Evolutionary conservation across 1,284 basidiomycete species (phyloP).

Genomic region (Vanrija sp.): DNA sequence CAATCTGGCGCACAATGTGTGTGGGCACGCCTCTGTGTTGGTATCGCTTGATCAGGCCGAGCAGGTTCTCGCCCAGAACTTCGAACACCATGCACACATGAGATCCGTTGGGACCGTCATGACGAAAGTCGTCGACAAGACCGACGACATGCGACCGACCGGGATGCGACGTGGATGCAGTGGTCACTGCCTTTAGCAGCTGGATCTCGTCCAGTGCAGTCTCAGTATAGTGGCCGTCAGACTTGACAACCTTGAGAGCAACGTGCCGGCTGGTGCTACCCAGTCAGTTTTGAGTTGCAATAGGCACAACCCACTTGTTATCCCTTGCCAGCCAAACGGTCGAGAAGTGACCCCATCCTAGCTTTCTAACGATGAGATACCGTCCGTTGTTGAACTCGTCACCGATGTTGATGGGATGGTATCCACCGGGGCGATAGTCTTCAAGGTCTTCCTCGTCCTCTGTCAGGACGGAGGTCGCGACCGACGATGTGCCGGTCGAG

Average conservation of each 20-base stretch:
- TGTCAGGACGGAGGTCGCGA: slow-evolving; percentile 45
- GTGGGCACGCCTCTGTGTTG: slow-evolving; percentile 86
- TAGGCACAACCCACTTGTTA: slow-evolving; percentile 60
- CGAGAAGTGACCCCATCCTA: slow-evolving; percentile 97
- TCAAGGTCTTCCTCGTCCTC: slow-evolving; percentile 51
- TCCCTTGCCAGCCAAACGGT: slow-evolving; percentile 91
- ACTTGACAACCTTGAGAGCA: slow-evolving; percentile 98
- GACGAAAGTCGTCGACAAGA: slow-evolving; percentile 94
- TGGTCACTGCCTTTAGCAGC: slow-evolving; percentile 89
- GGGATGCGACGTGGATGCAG: slow-evolving; percentile 64
- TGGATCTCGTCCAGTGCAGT: slow-evolving; percentile 99
- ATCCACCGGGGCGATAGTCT: slow-evolving; percentile 86
- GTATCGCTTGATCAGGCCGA: slow-evolving; percentile 90
- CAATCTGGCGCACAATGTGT: slow-evolving; percentile 90
- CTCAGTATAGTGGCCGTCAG: slow-evolving; percentile 93
- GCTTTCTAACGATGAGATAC: slow-evolving; percentile 88
- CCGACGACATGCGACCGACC: slow-evolving; percentile 71
- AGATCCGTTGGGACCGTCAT: slow-evolving; percentile 91
- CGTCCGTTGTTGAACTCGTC: slow-evolving; percentile 83
- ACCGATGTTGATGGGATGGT: slow-evolving; percentile 94
- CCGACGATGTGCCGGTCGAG: slow-evolving; percentile 32
- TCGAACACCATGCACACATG: slow-evolving; percentile 99
- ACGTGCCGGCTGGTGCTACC: slow-evolving; percentile 90
- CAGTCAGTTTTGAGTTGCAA: neutral
- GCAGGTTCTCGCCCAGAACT: slow-evolving; percentile 95